These are phyloP conservation scores for Amoeboaphelidium protococcarum DNA, from an alignment of 371 early-diverging fungal species.

Conservation along the genomic window DNA sequence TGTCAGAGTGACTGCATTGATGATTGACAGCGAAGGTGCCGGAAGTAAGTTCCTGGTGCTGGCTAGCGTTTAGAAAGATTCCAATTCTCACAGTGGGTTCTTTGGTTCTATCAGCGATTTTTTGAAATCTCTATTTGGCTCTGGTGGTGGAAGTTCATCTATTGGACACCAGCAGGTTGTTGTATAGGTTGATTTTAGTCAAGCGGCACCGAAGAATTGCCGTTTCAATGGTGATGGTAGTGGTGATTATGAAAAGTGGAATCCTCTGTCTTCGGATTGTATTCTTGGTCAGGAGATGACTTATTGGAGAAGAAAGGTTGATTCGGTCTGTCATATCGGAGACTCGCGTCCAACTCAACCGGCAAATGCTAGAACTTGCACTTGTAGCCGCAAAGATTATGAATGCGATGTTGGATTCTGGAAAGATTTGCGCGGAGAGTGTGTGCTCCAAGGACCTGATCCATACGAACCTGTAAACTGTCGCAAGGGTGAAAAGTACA, in stretches of 20 bases:
- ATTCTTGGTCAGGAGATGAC: conserved; percentile 50
- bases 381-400: conserved; percentile 53
- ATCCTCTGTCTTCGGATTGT: conserved; percentile 19
- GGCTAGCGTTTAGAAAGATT: conserved; percentile 1
- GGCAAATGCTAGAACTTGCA: conserved; percentile 28
- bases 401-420: conserved; percentile 38
- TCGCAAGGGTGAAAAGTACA: conserved; percentile 26
- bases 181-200: no score
- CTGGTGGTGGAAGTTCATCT: no score
- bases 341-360: conserved; percentile 25
- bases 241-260: background rate
- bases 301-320: conserved; percentile 42
- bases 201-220: no score
- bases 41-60: conserved; percentile 12
- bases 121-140: background rate
- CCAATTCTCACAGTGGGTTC: background rate
- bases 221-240: background rate
- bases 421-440: conserved; percentile 7
- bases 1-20: conserved; percentile 9
- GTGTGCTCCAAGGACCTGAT: conserved; percentile 11
- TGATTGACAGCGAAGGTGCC: conserved; percentile 8
- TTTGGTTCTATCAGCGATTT: background rate
- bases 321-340: conserved; percentile 26
- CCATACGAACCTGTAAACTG: conserved; percentile 13
- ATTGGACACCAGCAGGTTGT: no score